Conservation (phyloP, 2,329 filamentous ascomycete species). For the Diplodia intermedia region DNA sequence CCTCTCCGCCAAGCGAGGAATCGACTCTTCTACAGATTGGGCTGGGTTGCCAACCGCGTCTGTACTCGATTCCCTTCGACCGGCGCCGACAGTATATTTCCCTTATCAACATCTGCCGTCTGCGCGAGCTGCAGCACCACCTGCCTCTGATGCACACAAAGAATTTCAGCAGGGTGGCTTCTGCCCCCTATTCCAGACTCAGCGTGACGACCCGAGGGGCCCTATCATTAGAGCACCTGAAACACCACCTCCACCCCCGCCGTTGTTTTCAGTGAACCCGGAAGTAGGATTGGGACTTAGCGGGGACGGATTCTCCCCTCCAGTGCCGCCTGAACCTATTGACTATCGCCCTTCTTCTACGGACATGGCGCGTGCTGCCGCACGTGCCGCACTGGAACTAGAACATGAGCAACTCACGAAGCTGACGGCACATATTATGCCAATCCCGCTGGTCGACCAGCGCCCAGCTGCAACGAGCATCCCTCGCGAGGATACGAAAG, state of each 20-base stretch:
- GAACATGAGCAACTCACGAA: background rate
- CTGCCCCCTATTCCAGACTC: background rate
- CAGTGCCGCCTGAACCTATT: background rate
- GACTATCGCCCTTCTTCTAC: background rate
- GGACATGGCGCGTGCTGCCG: background rate
- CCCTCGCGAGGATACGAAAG: background rate
- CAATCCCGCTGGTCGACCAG: background rate
- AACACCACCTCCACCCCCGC: constrained; percentile 17
- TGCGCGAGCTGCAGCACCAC: background rate
- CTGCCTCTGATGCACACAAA: background rate
- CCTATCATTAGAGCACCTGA: constrained; percentile 12
- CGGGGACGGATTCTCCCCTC: background rate
- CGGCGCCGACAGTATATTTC: constrained; percentile 7
- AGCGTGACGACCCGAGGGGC: background rate
- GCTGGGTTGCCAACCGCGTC: background rate
- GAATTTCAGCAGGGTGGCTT: background rate
- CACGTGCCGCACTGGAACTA: background rate
- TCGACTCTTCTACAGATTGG: background rate
- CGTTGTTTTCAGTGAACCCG: constrained; percentile 19
- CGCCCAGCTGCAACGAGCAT: background rate
- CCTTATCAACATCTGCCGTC: constrained; percentile 12
- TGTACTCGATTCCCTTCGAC: background rate
- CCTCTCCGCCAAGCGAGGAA: constrained; percentile 8
- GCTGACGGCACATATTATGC: background rate
- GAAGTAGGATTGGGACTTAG: background rate